Percentiles rank a stretch among this genome's conserved stretches.
Conservation (phyloP, 331 rosid genomes). For the Rosa hybrid region DNA sequence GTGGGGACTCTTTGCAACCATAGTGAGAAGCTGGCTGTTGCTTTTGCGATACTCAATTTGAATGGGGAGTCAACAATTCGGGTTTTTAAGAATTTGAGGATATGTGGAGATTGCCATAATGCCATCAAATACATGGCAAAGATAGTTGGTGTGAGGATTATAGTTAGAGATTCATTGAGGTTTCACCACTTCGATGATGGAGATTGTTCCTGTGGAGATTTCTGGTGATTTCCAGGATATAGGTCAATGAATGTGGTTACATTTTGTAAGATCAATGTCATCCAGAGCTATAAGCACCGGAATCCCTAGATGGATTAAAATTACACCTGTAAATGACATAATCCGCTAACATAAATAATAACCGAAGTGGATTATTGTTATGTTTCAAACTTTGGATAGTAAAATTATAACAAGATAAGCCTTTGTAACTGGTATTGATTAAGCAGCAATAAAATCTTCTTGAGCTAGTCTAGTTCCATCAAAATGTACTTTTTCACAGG, state of each 20-base stretch:
- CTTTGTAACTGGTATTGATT: too few species aligned
- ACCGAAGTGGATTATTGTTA: too few species aligned
- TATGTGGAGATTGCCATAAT: slow-evolving; percentile 58
- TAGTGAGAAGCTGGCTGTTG: slow-evolving; percentile 53
- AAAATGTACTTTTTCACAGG: too few species aligned
- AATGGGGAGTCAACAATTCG: slow-evolving; percentile 46
- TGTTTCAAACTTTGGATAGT: too few species aligned
- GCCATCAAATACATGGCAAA: slow-evolving; percentile 52
- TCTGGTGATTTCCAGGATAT: slow-evolving; percentile 37
- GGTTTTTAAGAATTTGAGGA: slow-evolving; percentile 58
- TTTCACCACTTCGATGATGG: slow-evolving; percentile 58
- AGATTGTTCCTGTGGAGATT: slow-evolving; percentile 50
- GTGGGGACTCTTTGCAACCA: slow-evolving; percentile 47
- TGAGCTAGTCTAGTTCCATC: too few species aligned
- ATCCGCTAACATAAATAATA: background rate
- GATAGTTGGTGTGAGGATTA: slow-evolving; percentile 43
- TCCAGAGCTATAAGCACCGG: background rate
- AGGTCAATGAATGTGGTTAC: background rate
- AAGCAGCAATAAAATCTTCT: too few species aligned
- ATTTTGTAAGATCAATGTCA: background rate
- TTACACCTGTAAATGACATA: background rate
- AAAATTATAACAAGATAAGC: too few species aligned
- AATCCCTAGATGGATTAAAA: too few species aligned
- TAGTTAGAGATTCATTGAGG: slow-evolving; percentile 60
- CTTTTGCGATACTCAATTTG: slow-evolving; percentile 53